These are phyloP conservation scores for Chamaenerion angustifolium DNA, from an alignment of 345 rosid genomes.

Conservation along the genomic window DNA sequence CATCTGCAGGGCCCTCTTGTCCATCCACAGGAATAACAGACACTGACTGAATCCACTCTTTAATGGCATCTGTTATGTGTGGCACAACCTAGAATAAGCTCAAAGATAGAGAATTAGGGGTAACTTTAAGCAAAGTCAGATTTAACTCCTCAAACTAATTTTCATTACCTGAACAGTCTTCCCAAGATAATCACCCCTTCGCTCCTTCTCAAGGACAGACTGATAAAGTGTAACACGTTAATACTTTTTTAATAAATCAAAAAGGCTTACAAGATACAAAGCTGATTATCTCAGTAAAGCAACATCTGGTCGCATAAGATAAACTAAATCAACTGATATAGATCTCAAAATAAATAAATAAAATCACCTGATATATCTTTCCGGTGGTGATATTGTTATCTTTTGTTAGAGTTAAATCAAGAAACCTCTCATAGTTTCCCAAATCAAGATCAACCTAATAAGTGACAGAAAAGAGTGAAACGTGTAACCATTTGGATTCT, in stretches of 20 bases:
- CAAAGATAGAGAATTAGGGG: constrained; percentile 4
- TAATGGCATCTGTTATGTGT: constrained; percentile 89
- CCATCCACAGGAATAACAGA: constrained; percentile 85
- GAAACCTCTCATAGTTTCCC: constrained; percentile 93
- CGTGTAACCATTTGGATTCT: not conserved
- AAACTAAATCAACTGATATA: constrained; percentile 58
- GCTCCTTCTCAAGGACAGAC: constrained; percentile 87
- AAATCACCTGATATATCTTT: constrained; percentile 83
- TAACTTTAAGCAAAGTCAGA: constrained; percentile 3
- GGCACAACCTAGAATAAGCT: constrained; percentile 65
- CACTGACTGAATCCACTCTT: constrained; percentile 71
- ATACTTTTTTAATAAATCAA: not conserved
- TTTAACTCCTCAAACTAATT: not conserved
- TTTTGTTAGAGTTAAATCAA: constrained; percentile 74
- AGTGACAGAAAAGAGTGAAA: not conserved
- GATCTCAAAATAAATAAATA: constrained; percentile 17
- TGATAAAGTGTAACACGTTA: constrained; percentile 11
- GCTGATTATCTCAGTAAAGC: not conserved
- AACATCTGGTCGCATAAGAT: not conserved
- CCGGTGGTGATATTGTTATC: constrained; percentile 93
- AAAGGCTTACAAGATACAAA: not conserved
- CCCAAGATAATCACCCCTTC: constrained; percentile 84
- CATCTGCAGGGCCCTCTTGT: constrained; percentile 70
- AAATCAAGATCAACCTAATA: constrained; percentile 86
- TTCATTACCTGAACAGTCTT: constrained; percentile 76